Evolutionary conservation across 352 stramenopile genomes (phyloP).

Genomic region (Phytophthora fragariae): DNA sequence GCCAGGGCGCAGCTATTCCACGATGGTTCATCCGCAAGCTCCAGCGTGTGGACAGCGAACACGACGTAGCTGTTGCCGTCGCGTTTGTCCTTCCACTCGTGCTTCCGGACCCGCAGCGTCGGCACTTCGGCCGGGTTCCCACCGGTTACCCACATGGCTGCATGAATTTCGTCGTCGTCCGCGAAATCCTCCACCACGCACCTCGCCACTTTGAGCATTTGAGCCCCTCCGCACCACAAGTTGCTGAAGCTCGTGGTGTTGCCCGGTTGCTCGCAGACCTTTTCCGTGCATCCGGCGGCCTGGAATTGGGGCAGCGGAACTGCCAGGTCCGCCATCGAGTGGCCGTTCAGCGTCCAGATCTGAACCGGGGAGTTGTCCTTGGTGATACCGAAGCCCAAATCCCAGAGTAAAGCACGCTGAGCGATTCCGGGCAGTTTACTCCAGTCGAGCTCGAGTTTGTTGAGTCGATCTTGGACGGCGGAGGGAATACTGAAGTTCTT

Average conservation of each 20-base stretch:
- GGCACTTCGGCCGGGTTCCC: slow-evolving; percentile 18
- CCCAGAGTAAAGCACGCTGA: slow-evolving; percentile 38
- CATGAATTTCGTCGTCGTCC: slow-evolving; percentile 6
- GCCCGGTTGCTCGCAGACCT: slow-evolving; percentile 26
- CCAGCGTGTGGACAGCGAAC: slow-evolving; percentile 22
- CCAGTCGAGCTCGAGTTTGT: slow-evolving; percentile 10
- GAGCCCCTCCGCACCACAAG: slow-evolving; percentile 14
- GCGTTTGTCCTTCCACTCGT: slow-evolving; percentile 23
- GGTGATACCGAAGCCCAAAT: slow-evolving; percentile 26
- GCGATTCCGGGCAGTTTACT: slow-evolving; percentile 16
- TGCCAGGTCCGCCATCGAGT: slow-evolving; percentile 29
- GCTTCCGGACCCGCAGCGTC: not conserved
- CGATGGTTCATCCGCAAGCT: slow-evolving; percentile 23
- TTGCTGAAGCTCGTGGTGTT: slow-evolving; percentile 24
- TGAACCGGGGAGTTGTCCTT: slow-evolving; percentile 10
- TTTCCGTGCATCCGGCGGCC: slow-evolving; percentile 10
- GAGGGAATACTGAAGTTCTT: not conserved
- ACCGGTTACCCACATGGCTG: slow-evolving; percentile 33
- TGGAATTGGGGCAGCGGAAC: slow-evolving; percentile 18
- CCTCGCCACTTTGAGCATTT: slow-evolving; percentile 26
- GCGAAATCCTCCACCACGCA: slow-evolving; percentile 27
- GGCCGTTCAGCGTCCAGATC: slow-evolving; percentile 22
- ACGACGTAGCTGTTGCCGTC: slow-evolving; percentile 16
- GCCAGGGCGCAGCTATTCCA: slow-evolving; percentile 22
- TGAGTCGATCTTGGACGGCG: not conserved